Evolutionary conservation across 78 protist genomes (phyloP), one percentile per base, ranked within the genome.

Genomic region (Dictyostelium brefeldianum): DNA sequence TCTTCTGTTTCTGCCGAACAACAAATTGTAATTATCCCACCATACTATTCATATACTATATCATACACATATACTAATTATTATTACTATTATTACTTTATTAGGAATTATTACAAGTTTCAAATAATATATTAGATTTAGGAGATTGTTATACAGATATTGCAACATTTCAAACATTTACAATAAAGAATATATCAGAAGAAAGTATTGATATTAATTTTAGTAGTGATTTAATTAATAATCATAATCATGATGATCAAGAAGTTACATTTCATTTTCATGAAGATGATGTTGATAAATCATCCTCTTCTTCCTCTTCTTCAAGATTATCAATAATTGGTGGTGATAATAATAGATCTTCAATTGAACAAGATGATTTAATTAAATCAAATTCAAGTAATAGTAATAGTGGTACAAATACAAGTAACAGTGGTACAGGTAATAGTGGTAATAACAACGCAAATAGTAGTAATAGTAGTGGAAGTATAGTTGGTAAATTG

Each of bases 121-220:
- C 85, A 53, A 85, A 73, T 3, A 79, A 73, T 51, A 17, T 46
- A 15, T 57, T 95, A 1, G 97, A 95, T 71, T 71, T 95, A 27
- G 97, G 97, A 14, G 97, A 95, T 50, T 93, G 95, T 67, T 95
- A 92, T 74, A 78, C 82, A 7, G 67, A 51, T 51, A 46, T 62
- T 18, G 54, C 95, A 20, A 50, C 71, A 18, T 62, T 22, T 75
- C 54, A 50, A 22, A 87, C 74, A 17, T 56, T 95, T 46, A 80
- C 89, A 15, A 73, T 95, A 36, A 82, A 90, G 48, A 95, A 95
- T 75, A 64, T 83, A 46, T 77, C 96, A 22, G 94, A 83, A 6
- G 94, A 79, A 12, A 6, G 94, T 27, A 27, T 95, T 17, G 97
- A 95, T 59, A 83, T 95, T 29, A 71, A 69, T 56, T 85, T 92